Percentiles rank a stretch among this genome's conserved stretches.
These are phyloP conservation scores for Penicillium palitans DNA, from an alignment of 2,329 filamentous ascomycete genomes.

Conservation along the genomic window DNA sequence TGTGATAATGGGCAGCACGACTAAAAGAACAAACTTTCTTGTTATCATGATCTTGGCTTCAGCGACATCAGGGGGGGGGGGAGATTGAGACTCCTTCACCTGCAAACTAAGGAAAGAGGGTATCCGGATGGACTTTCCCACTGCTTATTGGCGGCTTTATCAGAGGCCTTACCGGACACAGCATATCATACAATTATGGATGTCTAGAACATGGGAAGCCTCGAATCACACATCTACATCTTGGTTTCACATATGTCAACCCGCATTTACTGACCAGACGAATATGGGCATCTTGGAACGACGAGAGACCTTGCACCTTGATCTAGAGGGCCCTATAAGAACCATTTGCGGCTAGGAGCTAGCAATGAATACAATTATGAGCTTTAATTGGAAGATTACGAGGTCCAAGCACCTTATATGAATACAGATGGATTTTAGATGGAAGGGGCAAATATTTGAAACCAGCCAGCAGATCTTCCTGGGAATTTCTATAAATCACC, in stretches of 20 bases:
- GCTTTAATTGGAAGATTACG: conserved; percentile 4
- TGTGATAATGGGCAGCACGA: background rate
- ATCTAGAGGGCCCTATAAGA: conserved; percentile 30
- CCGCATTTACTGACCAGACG: conserved; percentile 24
- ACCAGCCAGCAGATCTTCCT: background rate
- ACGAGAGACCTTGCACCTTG: background rate
- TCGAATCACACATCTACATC: background rate
- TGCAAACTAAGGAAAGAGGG: conserved; percentile 12
- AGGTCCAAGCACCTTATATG: background rate
- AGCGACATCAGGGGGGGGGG: conserved; percentile 27
- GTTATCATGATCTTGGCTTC: conserved; percentile 34
- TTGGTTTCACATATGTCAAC: too few species aligned
- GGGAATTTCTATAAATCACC: conserved; percentile 10
- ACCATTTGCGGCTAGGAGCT: conserved; percentile 20
- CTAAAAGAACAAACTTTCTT: conserved; percentile 10
- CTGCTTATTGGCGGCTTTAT: conserved; percentile 38
- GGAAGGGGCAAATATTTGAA: background rate
- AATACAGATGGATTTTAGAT: background rate
- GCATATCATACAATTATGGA: conserved; percentile 8
- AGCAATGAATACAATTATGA: conserved; percentile 39
- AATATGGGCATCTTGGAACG: conserved; percentile 3
- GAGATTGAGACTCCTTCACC: conserved; percentile 35
- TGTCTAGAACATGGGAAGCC: conserved; percentile 18
- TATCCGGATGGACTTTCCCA: conserved; percentile 52
- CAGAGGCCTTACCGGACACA: conserved; percentile 5